Base-by-base conservation (phyloP, 495 filamentous ascomycete genomes). In the Podospora australis region DNA sequence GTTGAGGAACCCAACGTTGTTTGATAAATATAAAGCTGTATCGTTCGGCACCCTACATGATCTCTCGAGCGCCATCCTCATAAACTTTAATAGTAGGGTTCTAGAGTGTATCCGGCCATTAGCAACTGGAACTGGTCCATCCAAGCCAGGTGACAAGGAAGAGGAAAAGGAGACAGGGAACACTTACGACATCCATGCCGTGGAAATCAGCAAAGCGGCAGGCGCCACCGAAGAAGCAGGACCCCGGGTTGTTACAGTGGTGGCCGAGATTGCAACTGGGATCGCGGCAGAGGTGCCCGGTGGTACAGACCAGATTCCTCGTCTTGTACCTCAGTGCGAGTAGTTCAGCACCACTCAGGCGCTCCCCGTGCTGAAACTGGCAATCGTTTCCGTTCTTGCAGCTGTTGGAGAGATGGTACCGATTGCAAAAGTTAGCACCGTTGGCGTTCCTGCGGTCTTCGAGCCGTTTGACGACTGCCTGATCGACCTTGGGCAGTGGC, bases 111-210 rank as follows among this genome's bases (percentile, higher is more conserved):
- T n/a, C n/a, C n/a, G n/a, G n/a, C n/a, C 4, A 11, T 13, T 8
- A 30, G 50, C 8, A 48, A 38, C 44, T 34, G 0, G n/a, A 36
- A 36, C 7, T 19, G 30, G n/a, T 8, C 14, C 32, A 1, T n/a
- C 7, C 32, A 36, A 36, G 1, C 11, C 11, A 11, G n/a, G 3
- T 36, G 3, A 34, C 16, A 14, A 29, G 6, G 6, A 29, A 6
- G 30, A 3, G 25, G 2, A 52, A n/a, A n/a, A n/a, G n/a, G n/a
- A n/a, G n/a, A n/a, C n/a, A n/a, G n/a, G n/a, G n/a, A n/a, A n/a
- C n/a, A n/a, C 68, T 65, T 34, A 70, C 68, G 42, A 54, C 45
- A 35, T 70, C 63, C 39, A 66, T 55, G 7, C 46, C 51, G 32
- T 71, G 69, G 5, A 55, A 57, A 1, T 56, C 45, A 1, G 13